Evolutionary conservation across 2,329 filamentous ascomycete species (phyloP).

Genomic region (Blumeria graminis): DNA sequence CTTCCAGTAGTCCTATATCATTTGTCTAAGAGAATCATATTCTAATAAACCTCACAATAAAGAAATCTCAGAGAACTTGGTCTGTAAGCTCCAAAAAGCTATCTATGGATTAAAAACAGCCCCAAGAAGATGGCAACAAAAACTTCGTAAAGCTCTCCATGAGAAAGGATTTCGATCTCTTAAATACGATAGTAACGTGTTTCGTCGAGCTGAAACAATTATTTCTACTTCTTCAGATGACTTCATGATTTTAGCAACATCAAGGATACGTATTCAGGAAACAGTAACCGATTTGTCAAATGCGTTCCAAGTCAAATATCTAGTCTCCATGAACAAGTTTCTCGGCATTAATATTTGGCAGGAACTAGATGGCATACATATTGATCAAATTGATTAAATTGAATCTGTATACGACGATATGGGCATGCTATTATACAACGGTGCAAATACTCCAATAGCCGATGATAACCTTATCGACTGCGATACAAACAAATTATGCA

Average conservation of each 20-base stretch:
- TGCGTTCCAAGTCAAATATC: neutral
- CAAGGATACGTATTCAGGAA: neutral
- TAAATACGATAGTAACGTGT: no score
- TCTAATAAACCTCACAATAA: neutral
- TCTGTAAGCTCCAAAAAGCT: neutral
- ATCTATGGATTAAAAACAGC: no score
- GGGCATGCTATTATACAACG: neutral
- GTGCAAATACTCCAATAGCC: neutral
- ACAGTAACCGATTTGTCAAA: neutral
- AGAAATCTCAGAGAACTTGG: neutral
- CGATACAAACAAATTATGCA: neutral
- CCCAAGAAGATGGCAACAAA: no score
- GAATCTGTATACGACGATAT: neutral
- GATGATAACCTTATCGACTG: neutral
- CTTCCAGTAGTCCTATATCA: no score
- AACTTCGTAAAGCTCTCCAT: no score
- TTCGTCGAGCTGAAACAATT: no score
- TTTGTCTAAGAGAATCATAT: no score
- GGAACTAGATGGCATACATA: neutral
- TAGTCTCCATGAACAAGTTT: neutral
- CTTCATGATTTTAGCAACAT: neutral
- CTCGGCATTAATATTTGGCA: neutral
- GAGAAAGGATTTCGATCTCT: no score
- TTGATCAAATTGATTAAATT: neutral
- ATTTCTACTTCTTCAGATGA: neutral